phyloP scores from a whole-genome alignment of 257 asterid genomes.

The Lycium ferocissimum region DNA sequence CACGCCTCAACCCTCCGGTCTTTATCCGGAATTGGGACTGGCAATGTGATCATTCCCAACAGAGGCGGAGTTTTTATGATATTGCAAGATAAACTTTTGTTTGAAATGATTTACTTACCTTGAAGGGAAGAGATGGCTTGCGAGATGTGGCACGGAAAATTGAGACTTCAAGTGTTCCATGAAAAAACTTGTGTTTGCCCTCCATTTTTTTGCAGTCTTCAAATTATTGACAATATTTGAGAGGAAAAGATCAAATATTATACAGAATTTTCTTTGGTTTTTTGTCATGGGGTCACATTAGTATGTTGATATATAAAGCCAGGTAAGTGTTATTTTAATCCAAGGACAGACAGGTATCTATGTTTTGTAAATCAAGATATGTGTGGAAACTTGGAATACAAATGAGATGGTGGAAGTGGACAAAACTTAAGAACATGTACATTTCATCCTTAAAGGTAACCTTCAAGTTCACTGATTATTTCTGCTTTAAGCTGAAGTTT shows the following conservation, averaged over 20 bases:
- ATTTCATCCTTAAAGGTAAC: slow-evolving; percentile 62
- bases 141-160: slow-evolving; percentile 69
- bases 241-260: not conserved
- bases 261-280: not conserved
- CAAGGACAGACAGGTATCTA: slow-evolving; percentile 37
- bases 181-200: slow-evolving; percentile 60
- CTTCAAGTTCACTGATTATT: slow-evolving; percentile 44
- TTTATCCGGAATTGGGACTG: too few species aligned
- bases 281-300: not conserved
- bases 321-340: slow-evolving; percentile 47
- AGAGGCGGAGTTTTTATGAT: too few species aligned
- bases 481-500: slow-evolving; percentile 78
- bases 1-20: too few species aligned
- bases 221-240: not conserved
- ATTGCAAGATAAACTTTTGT: not conserved
- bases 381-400: slow-evolving; percentile 46
- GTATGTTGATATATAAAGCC: slow-evolving; percentile 37
- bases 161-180: slow-evolving; percentile 91
- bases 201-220: slow-evolving; percentile 52
- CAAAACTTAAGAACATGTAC: slow-evolving; percentile 57
- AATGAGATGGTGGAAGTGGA: slow-evolving; percentile 39
- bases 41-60: too few species aligned
- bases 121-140: slow-evolving; percentile 55
- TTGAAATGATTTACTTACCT: slow-evolving; percentile 41
- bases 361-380: slow-evolving; percentile 25